Evolutionary conservation across 2,329 filamentous ascomycete genomes (phyloP).

Genomic region (Phialemoniopsis sp.): DNA sequence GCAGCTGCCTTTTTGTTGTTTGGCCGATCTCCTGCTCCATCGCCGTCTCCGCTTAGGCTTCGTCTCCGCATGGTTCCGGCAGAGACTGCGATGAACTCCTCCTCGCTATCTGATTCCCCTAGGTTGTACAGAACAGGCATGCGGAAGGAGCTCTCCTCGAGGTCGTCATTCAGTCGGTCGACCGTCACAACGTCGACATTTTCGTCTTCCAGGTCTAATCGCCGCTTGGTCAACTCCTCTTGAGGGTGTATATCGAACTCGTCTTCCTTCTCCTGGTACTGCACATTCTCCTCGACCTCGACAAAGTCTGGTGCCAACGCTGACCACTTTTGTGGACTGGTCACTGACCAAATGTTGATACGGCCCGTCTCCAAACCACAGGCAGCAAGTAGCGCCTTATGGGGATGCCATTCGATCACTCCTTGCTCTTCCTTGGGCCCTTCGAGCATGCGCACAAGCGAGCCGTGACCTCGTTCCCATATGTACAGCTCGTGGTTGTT

Average conservation of each 20-base stretch:
- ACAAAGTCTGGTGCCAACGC: conserved; percentile 94
- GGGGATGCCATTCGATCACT: conserved; percentile 95
- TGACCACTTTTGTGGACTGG: conserved; percentile 95
- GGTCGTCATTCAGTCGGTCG: conserved; percentile 60
- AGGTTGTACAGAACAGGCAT: conserved; percentile 95
- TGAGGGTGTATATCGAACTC: conserved; percentile 97
- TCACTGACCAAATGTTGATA: conserved; percentile 94
- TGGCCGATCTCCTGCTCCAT: conserved; percentile 40
- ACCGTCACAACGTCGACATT: conserved; percentile 84
- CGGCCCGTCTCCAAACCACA: conserved; percentile 90
- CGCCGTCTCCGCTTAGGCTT: conserved; percentile 70
- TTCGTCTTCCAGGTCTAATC: conserved; percentile 89
- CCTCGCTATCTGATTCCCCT: conserved; percentile 91
- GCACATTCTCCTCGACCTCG: conserved; percentile 96
- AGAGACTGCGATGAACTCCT: conserved; percentile 69
- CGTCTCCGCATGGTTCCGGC: conserved; percentile 83
- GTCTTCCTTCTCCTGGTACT: conserved; percentile 93
- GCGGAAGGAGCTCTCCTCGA: conserved; percentile 60
- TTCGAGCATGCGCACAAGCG: conserved; percentile 93
- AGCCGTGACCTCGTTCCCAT: conserved; percentile 92
- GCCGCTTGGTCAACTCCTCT: conserved; percentile 87
- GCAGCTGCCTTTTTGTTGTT: conserved; percentile 35
- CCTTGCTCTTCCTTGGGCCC: conserved; percentile 95
- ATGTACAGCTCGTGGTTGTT: conserved; percentile 99
- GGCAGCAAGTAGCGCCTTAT: conserved; percentile 79